Base-by-base conservation (phyloP, 768 basidiomycete species). In the Myochromella boudieri region DNA sequence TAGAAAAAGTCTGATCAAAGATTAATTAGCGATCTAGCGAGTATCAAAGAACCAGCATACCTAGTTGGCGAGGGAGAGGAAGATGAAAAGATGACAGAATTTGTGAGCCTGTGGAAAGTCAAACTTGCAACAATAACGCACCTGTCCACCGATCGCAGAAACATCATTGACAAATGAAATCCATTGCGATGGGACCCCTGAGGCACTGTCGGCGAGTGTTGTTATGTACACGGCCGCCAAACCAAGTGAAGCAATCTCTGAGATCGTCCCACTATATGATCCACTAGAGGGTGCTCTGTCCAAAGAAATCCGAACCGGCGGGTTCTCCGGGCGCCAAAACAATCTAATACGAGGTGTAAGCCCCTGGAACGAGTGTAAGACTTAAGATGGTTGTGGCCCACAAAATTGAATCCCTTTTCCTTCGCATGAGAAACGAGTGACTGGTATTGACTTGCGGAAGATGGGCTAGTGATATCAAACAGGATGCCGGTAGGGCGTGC, bases 171-270 rank as follows among this genome's bases (percentile, higher is more conserved):
- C 43, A 42, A 50, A 44, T 27, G 41, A 6, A n/a, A 37, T 17
- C 51, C 51, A 52, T 28, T 52, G 41, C 8, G 33, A n/a, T n/a
- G 51, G 45, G 7, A 52, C 18, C 9, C 51, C 45, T 6, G 28
- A 38, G 2, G 15, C 29, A 8, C 14, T 20, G 15, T 17, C 11
- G 9, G 22, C 27, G 6, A 51, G 31, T 18, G 42, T 27, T 12
- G 41, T 47, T 11, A 52, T 48, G 18, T 52, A 52, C 7, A 47
- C 37, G 10, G 51, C 51, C 3, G 45, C 51, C 18, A 52, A 17
- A 6, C 36, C 51, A 22, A 32, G 11, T 12, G 45, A 39, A 17
- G 44, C 27, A n/a, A 52, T 21, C 18, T 42, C 31, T 14, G 45
- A 52, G 11, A 52, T 39, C n/a, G 43, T 24, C 17, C 36, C n/a